phyloP scores from a whole-genome alignment of 2,329 filamentous ascomycete species.

The Calonectria leucothoes region DNA sequence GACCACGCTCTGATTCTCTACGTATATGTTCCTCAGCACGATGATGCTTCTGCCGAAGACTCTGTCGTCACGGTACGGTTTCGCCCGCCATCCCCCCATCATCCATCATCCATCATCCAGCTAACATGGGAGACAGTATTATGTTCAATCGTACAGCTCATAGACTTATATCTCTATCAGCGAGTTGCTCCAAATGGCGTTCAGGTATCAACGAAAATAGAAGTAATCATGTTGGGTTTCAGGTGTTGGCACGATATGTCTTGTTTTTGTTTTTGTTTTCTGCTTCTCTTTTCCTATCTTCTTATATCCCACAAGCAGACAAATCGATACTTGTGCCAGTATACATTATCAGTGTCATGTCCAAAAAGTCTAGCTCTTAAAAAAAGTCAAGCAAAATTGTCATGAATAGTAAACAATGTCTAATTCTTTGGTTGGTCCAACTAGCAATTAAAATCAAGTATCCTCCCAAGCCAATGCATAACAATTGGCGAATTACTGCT shows the following conservation, averaged over 20 bases:
- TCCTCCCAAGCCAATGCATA: constrained; percentile 26
- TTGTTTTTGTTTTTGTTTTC: constrained; percentile 1
- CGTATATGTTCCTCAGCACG: constrained; percentile 80
- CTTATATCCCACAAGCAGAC: not conserved
- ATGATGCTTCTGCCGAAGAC: constrained; percentile 73
- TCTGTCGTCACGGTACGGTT: constrained; percentile 77
- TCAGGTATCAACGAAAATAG: constrained; percentile 12
- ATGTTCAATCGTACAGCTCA: constrained; percentile 56
- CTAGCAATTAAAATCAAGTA: constrained; percentile 29
- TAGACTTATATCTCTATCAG: constrained; percentile 20
- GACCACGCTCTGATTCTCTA: constrained; percentile 86
- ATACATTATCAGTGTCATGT: constrained; percentile 33
- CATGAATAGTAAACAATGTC: constrained; percentile 28
- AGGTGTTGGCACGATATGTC: constrained; percentile 21
- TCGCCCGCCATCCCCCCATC: constrained; percentile 15
- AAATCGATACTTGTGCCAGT: not conserved
- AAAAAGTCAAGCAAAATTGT: not conserved
- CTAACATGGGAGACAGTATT: constrained; percentile 50
- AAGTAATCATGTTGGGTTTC: not conserved
- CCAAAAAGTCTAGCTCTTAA: not conserved
- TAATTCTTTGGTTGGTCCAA: constrained; percentile 34
- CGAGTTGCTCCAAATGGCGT: constrained; percentile 21
- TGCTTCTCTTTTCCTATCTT: too few relatives aligned
- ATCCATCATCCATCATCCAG: not conserved
- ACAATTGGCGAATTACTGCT: constrained; percentile 25